Evolutionary conservation across 2,329 filamentous ascomycete genomes (phyloP).

Genomic region (Aspergillus piperis): DNA sequence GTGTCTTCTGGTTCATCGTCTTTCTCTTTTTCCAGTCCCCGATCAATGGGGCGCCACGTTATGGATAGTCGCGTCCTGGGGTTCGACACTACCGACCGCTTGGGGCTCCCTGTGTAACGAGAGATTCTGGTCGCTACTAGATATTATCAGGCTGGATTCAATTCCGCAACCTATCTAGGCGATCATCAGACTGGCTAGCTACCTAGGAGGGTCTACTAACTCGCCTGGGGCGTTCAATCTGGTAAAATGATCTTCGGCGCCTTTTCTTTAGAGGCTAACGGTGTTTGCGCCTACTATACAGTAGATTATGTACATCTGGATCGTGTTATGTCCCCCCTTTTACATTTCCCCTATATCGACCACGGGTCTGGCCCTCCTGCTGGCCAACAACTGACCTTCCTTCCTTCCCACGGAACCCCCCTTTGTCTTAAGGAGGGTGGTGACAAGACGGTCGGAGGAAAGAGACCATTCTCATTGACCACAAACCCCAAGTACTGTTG

Average conservation of each 20-base stretch:
- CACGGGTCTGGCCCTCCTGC: too few species aligned
- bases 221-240: too few species aligned
- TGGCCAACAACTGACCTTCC: too few species aligned
- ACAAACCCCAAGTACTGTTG: not conserved
- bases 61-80: not conserved
- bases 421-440: not conserved
- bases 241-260: too few species aligned
- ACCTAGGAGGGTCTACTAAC: not conserved
- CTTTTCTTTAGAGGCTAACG: too few species aligned
- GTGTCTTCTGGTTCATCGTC: not conserved
- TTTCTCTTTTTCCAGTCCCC: not conserved
- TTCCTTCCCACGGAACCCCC: not conserved
- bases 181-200: too few species aligned
- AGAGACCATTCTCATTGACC: not conserved
- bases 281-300: too few species aligned
- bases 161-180: not conserved
- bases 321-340: too few species aligned
- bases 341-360: too few species aligned
- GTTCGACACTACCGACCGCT: conserved; percentile 1
- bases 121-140: not conserved
- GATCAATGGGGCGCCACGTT: conserved; percentile 9
- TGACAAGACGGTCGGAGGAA: not conserved
- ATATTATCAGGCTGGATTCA: not conserved
- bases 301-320: too few species aligned
- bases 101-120: conserved; percentile 9